A percentile compares a stretch with the other conserved stretches of the same genome.
These are phyloP conservation scores for Alternaria conjuncta DNA, from an alignment of 2,329 filamentous ascomycete species.

Conservation along the genomic window DNA sequence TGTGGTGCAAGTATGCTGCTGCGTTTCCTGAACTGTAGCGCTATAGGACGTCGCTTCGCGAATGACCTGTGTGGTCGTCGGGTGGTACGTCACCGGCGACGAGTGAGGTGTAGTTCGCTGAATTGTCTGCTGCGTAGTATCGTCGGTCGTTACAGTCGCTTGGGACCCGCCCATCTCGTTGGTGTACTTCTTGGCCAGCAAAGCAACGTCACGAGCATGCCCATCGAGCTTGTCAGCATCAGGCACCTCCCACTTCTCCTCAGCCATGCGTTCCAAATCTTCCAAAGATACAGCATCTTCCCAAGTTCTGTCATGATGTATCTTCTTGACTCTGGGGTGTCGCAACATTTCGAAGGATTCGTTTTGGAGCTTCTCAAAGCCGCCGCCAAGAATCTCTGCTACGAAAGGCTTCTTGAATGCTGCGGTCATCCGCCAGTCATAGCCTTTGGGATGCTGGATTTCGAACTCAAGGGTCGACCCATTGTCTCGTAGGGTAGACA, in stretches of 20 bases:
- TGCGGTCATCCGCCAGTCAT: constrained; percentile 48
- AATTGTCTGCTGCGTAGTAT: constrained; percentile 29
- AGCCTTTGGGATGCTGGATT: constrained; percentile 24
- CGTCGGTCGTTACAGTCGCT: constrained; percentile 17
- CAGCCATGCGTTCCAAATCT: constrained; percentile 72
- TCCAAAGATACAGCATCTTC: constrained; percentile 71
- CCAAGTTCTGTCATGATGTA: constrained; percentile 77
- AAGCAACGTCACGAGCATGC: constrained; percentile 39
- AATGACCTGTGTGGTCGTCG: neutral
- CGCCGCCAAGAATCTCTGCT: constrained; percentile 80
- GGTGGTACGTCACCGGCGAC: constrained; percentile 11
- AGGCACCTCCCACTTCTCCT: constrained; percentile 54
- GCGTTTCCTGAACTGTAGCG: neutral
- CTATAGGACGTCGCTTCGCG: neutral
- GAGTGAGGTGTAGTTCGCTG: constrained; percentile 24
- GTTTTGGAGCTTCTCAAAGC: constrained; percentile 75
- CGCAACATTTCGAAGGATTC: constrained; percentile 75
- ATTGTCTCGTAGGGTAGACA: constrained; percentile 32
- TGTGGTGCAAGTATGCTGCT: constrained; percentile 9
- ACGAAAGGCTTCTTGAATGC: constrained; percentile 75
- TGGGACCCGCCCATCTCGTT: constrained; percentile 24
- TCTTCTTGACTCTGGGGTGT: constrained; percentile 77
- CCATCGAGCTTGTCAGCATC: constrained; percentile 33
- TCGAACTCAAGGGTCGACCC: constrained; percentile 30
- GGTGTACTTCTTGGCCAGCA: constrained; percentile 30